Conservation (phyloP, 306 rosid species). For the Adenanthera pavonina region DNA sequence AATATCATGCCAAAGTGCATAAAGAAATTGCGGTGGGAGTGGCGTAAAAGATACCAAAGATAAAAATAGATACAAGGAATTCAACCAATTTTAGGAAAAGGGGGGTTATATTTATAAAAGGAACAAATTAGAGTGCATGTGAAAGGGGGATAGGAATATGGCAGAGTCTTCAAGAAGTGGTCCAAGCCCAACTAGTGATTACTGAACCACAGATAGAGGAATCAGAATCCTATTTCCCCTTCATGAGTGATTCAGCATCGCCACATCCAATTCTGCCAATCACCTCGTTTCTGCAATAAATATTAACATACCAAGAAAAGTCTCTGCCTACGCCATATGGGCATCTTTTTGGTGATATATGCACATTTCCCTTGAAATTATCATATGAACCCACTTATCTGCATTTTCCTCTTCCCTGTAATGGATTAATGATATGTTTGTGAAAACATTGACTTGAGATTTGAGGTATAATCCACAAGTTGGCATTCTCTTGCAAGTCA, state of each 20-base stretch:
- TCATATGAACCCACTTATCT: neutral
- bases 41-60: constrained; percentile 28
- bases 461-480: constrained; percentile 6
- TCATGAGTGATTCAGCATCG: constrained; percentile 70
- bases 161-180: constrained; percentile 53
- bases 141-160: constrained; percentile 50
- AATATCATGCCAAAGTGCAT: constrained; percentile 27
- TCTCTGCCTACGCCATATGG: constrained; percentile 38
- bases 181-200: constrained; percentile 44
- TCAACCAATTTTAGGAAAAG: constrained; percentile 23
- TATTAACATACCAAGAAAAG: constrained; percentile 29
- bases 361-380: constrained; percentile 25
- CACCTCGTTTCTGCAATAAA: constrained; percentile 40
- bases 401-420: neutral
- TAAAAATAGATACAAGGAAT: constrained; percentile 34
- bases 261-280: constrained; percentile 62
- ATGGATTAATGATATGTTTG: neutral
- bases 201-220: constrained; percentile 54
- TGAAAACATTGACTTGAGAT: neutral
- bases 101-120: constrained; percentile 14
- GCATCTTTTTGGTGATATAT: constrained; percentile 13
- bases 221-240: constrained; percentile 63
- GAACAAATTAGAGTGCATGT: constrained; percentile 53
- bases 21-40: constrained; percentile 18
- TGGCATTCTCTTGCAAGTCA: constrained; percentile 23